phyloP scores from a whole-genome alignment of 2,329 filamentous ascomycete species.

The Mycosphaerelloides madeirae region DNA sequence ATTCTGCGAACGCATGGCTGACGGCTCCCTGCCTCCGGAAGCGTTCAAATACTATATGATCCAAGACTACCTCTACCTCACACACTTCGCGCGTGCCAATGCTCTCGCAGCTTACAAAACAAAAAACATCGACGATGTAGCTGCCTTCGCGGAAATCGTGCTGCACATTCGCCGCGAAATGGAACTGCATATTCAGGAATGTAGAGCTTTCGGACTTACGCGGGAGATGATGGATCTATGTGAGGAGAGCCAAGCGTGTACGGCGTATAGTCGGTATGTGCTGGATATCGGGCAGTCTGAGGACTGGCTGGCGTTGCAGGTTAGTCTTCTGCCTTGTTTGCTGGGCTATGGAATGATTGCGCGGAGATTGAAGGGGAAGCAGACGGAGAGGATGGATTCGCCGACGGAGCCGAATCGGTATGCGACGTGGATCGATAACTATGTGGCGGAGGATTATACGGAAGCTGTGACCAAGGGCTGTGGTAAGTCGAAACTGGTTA shows the following conservation, averaged over 20 bases:
- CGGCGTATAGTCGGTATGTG: slow-evolving; percentile 75
- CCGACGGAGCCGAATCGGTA: slow-evolving; percentile 49
- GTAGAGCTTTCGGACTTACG: slow-evolving; percentile 71
- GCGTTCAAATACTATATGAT: slow-evolving; percentile 85
- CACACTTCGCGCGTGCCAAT: slow-evolving; percentile 83
- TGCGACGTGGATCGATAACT: slow-evolving; percentile 89
- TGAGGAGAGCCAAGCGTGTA: slow-evolving; percentile 72
- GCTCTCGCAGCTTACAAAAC: slow-evolving; percentile 82
- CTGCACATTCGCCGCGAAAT: slow-evolving; percentile 75
- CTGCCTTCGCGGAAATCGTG: slow-evolving; percentile 66
- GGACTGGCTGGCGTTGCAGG: slow-evolving; percentile 81
- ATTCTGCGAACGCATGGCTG: slow-evolving; percentile 72
- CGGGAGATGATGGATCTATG: slow-evolving; percentile 66
- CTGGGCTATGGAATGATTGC: slow-evolving; percentile 85
- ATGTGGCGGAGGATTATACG: slow-evolving; percentile 73
- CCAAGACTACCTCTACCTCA: slow-evolving; percentile 86
- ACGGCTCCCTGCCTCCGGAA: slow-evolving; percentile 67
- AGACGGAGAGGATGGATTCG: slow-evolving; percentile 41
- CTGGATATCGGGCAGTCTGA: slow-evolving; percentile 83
- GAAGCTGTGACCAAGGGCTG: slow-evolving; percentile 66
- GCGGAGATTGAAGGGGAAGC: slow-evolving; percentile 59
- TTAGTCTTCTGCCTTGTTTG: slow-evolving; percentile 79
- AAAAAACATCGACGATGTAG: slow-evolving; percentile 67
- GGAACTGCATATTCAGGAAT: slow-evolving; percentile 76
- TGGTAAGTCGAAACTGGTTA: slow-evolving; percentile 48